Evolutionary conservation across 371 early-diverging fungal species (phyloP).

Genomic region (Apophysomyces variabilis): DNA sequence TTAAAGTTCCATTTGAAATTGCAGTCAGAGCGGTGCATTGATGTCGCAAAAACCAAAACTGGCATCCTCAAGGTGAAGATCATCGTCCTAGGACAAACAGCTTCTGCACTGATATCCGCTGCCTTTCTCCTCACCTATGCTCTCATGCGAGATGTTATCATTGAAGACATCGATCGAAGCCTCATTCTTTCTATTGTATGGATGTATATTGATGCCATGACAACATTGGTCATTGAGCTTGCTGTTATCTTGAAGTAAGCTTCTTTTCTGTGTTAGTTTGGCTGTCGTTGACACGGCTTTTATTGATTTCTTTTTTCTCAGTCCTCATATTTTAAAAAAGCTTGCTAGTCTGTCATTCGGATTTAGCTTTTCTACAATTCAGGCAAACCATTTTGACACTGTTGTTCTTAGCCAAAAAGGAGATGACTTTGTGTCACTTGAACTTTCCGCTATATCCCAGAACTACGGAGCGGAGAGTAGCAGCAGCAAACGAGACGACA

Average conservation of each 20-base stretch:
- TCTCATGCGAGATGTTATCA: conserved; percentile 23
- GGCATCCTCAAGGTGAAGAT: conserved; percentile 35
- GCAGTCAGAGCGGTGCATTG: conserved; percentile 25
- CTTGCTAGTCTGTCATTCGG: conserved; percentile 15
- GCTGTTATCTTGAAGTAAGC: conserved; percentile 40
- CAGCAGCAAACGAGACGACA: no score
- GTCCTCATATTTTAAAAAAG: conserved; percentile 24
- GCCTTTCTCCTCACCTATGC: conserved; percentile 32
- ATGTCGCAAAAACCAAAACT: conserved; percentile 31
- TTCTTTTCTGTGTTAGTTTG: neutral
- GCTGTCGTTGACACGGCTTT: neutral
- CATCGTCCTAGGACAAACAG: conserved; percentile 22
- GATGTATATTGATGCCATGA: conserved; percentile 33
- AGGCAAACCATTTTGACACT: conserved; percentile 4
- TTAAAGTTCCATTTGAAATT: conserved; percentile 21
- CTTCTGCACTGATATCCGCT: conserved; percentile 28
- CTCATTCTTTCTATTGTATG: conserved; percentile 28
- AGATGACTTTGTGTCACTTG: neutral
- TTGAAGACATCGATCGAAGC: conserved; percentile 18
- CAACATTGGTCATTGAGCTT: conserved; percentile 32
- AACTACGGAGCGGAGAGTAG: no score
- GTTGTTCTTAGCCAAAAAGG: neutral
- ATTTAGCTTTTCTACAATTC: neutral
- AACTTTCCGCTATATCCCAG: no score
- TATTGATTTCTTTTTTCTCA: neutral